phyloP scores from a whole-genome alignment of 225 moss, liverwort and hornwort species.

The Polytrichum formosum region DNA sequence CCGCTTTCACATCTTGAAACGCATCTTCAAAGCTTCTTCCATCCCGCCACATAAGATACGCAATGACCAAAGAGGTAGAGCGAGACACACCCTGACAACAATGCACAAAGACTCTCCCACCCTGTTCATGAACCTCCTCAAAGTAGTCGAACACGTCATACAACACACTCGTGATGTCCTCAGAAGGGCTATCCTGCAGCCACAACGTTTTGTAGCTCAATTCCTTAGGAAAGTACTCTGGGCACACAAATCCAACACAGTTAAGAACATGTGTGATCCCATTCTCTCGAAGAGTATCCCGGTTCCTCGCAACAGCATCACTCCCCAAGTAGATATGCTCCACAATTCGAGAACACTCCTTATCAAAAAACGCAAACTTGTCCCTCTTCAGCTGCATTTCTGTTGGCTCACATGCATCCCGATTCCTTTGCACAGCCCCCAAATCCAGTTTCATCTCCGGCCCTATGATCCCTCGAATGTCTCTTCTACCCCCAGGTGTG shows the following conservation, averaged over 20 bases:
- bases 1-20: constrained; percentile 43
- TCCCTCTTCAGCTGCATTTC: constrained; percentile 45
- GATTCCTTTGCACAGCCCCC: constrained; percentile 32
- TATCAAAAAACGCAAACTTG: constrained; percentile 49
- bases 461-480: constrained; percentile 17
- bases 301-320: constrained; percentile 36
- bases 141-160: constrained; percentile 64
- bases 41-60: constrained; percentile 51
- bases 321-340: constrained; percentile 45
- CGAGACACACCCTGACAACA: constrained; percentile 57
- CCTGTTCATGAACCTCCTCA: constrained; percentile 44
- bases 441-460: constrained; percentile 49
- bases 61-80: constrained; percentile 55
- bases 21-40: constrained; percentile 46
- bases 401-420: constrained; percentile 32
- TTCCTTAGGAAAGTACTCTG: constrained; percentile 38
- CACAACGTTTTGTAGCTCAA: constrained; percentile 50
- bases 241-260: constrained; percentile 49
- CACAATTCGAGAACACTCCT: constrained; percentile 47
- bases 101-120: constrained; percentile 50
- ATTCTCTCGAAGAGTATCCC: constrained; percentile 39
- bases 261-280: constrained; percentile 51
- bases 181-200: constrained; percentile 47
- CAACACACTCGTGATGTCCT: constrained; percentile 52
- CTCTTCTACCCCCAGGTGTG: constrained; percentile 11